A percentile compares a stretch with the other conserved stretches of the same genome.
Conservation (phyloP, 345 rosid genomes). For the Salix viminalis region DNA sequence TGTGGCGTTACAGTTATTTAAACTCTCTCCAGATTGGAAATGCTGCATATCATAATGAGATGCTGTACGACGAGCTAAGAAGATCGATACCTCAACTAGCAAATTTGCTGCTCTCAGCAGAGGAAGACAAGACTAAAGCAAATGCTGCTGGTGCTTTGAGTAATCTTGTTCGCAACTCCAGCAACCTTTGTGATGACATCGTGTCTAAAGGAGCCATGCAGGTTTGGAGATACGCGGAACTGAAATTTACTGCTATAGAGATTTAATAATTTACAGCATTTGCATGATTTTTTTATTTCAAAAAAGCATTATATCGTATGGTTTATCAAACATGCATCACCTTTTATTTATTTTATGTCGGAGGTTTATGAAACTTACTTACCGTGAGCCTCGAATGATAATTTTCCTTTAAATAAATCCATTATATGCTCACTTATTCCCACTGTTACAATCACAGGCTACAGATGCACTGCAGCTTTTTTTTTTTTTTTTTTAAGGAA, state of each 20-base stretch:
- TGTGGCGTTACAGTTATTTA: neutral
- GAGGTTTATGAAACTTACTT: too few species aligned
- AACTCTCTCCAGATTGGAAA: conserved; percentile 65
- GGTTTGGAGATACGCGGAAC: conserved; percentile 34
- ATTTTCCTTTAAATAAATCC: too few species aligned
- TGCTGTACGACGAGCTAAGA: conserved; percentile 74
- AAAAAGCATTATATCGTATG: too few species aligned
- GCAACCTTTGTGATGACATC: conserved; percentile 82
- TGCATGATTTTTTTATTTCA: neutral
- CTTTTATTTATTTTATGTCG: too few species aligned
- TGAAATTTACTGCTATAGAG: neutral
- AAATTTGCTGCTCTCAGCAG: conserved; percentile 61
- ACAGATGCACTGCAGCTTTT: too few species aligned
- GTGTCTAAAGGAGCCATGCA: conserved; percentile 89
- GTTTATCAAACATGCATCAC: too few species aligned
- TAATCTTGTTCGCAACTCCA: conserved; percentile 94
- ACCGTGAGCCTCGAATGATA: too few species aligned
- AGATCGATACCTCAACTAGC: conserved; percentile 80
- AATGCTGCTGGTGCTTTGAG: conserved; percentile 97
- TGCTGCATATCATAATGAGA: conserved; percentile 88
- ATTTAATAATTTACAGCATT: neutral
- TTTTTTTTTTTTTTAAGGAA: too few species aligned
- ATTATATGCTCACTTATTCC: too few species aligned
- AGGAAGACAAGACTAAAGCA: conserved; percentile 95
- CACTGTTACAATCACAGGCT: too few species aligned